These are phyloP conservation scores for Gossypium thurberi DNA, from an alignment of 345 rosid species.

Conservation along the genomic window DNA sequence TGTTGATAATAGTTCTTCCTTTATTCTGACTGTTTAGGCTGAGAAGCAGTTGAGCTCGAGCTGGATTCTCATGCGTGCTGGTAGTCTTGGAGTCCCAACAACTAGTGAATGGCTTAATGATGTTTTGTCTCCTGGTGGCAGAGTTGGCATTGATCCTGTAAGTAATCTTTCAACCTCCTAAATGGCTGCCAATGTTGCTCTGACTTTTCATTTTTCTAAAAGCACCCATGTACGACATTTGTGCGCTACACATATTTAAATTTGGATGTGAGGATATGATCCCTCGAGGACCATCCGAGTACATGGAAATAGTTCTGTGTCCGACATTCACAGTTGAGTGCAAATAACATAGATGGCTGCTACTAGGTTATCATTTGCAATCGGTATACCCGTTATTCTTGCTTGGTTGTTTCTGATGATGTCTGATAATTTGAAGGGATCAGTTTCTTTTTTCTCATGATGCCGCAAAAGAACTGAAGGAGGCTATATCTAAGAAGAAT, in stretches of 20 bases:
- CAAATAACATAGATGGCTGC: neutral
- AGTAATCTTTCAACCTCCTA: slow-evolving; percentile 34
- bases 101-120: slow-evolving; percentile 83
- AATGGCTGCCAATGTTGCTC: neutral
- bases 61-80: slow-evolving; percentile 97
- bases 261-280: neutral
- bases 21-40: slow-evolving; percentile 42
- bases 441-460: slow-evolving; percentile 96
- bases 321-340: neutral
- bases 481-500: slow-evolving; percentile 63
- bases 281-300: neutral
- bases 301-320: neutral
- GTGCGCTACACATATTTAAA: neutral
- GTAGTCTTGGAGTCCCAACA: slow-evolving; percentile 74
- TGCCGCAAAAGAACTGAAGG: slow-evolving; percentile 90
- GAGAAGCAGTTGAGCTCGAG: slow-evolving; percentile 72
- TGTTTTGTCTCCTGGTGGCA: slow-evolving; percentile 77
- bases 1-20: neutral
- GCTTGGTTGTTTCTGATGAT: slow-evolving; percentile 30
- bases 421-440: slow-evolving; percentile 66
- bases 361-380: neutral
- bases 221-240: neutral
- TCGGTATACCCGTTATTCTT: neutral
- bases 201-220: neutral
- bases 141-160: slow-evolving; percentile 96